These are phyloP conservation scores for Anthostomella pinea DNA, from an alignment of 2,329 filamentous ascomycete genomes.

Conservation along the genomic window DNA sequence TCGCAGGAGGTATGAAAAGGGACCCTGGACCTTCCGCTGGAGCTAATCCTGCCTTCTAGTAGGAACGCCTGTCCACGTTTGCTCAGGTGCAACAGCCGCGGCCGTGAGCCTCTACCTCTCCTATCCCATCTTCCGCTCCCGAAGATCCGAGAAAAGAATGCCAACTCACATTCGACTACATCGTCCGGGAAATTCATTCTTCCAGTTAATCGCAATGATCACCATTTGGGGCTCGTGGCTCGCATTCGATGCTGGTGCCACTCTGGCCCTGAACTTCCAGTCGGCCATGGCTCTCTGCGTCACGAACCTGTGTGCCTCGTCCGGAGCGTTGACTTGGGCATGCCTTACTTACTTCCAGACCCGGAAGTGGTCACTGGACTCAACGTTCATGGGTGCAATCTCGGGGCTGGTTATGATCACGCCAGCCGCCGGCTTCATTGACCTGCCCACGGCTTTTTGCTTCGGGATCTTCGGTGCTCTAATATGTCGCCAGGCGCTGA, in stretches of 20 bases:
- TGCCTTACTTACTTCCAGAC: conserved; percentile 40
- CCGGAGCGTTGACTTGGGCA: conserved; percentile 46
- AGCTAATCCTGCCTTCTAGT: no score
- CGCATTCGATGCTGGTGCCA: conserved; percentile 49
- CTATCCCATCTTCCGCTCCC: conserved; percentile 46
- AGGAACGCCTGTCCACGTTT: conserved; percentile 42
- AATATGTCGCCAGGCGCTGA: conserved; percentile 48
- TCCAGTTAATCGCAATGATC: conserved; percentile 45
- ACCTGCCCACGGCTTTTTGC: conserved; percentile 45
- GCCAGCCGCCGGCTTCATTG: conserved; percentile 44
- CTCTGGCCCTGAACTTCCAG: conserved; percentile 47
- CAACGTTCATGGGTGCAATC: conserved; percentile 52
- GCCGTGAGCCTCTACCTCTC: conserved; percentile 48
- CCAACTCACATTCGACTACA: conserved; percentile 46
- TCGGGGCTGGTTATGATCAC: conserved; percentile 52
- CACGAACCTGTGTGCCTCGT: conserved; percentile 47
- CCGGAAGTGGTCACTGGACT: conserved; percentile 44
- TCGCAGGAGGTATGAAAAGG: conserved; percentile 34
- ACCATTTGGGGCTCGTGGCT: conserved; percentile 52
- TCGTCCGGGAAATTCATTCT: conserved; percentile 45
- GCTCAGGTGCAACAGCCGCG: conserved; percentile 40
- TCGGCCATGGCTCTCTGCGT: conserved; percentile 48
- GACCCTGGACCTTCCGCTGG: no score
- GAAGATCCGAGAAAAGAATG: conserved; percentile 40
- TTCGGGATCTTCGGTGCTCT: conserved; percentile 46